These are phyloP conservation scores for Salix suchowensis DNA, from an alignment of 345 rosid species.

Conservation along the genomic window DNA sequence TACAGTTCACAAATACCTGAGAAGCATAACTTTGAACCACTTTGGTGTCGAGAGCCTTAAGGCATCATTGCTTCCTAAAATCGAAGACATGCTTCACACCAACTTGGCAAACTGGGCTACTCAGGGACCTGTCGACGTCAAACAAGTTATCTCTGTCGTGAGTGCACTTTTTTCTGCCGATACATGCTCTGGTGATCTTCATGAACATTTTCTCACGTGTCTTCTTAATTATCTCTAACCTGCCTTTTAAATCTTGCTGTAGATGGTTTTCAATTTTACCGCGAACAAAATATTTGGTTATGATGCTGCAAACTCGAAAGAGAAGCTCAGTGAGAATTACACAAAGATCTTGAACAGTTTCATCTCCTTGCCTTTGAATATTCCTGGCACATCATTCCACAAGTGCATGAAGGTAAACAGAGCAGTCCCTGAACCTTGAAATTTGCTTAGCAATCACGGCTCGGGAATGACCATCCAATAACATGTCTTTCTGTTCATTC, in stretches of 20 bases:
- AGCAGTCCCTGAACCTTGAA: neutral
- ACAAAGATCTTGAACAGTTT: constrained; percentile 1
- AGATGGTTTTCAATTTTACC: constrained; percentile 29
- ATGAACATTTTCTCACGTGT: neutral
- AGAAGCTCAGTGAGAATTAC: constrained; percentile 19
- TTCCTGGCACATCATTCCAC: constrained; percentile 34
- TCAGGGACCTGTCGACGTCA: neutral
- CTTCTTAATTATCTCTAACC: no score
- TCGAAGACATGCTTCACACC: constrained; percentile 14
- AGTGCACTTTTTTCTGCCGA: neutral
- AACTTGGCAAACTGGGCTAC: constrained; percentile 2
- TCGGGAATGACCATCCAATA: neutral
- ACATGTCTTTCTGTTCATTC: neutral
- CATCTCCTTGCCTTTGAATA: constrained; percentile 32
- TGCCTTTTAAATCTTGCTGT: neutral
- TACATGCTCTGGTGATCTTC: no score
- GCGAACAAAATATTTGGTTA: constrained; percentile 22
- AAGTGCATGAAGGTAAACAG: constrained; percentile 34
- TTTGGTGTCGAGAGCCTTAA: constrained; percentile 21
- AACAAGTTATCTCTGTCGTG: constrained; percentile 5
- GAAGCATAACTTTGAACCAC: constrained; percentile 4
- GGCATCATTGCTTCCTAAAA: constrained; percentile 11
- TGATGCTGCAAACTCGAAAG: constrained; percentile 7
- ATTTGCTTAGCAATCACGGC: neutral
- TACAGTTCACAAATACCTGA: constrained; percentile 11